These are phyloP conservation scores for Populus hybrid DNA, from an alignment of 441 rosid species.

Conservation along the genomic window DNA sequence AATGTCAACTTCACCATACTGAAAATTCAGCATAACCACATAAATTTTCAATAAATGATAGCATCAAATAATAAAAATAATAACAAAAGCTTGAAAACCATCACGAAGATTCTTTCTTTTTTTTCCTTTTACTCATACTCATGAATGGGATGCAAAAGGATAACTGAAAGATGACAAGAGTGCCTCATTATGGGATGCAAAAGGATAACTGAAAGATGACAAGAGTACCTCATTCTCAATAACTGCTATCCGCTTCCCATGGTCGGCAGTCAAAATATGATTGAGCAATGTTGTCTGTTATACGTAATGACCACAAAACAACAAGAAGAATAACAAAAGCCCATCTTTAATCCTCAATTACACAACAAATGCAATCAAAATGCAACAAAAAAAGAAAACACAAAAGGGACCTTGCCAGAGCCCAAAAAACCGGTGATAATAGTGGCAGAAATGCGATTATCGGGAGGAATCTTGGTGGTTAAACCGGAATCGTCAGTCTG, in stretches of 20 bases:
- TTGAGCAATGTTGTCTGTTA: conserved; percentile 83
- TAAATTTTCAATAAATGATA: not conserved
- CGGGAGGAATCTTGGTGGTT: conserved; percentile 64
- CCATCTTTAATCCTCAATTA: not conserved
- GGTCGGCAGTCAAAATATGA: conserved; percentile 87
- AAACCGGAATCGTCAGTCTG: conserved; percentile 62
- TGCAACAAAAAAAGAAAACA: not conserved
- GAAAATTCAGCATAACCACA: conserved; percentile 20
- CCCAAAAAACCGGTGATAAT: conserved; percentile 93
- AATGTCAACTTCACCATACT: conserved; percentile 90
- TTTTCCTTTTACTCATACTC: not conserved
- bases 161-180: not conserved
- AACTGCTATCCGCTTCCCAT: conserved; percentile 93
- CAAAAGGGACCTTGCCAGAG: conserved; percentile 72
- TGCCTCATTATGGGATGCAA: conserved; percentile 55
- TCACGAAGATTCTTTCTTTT: not conserved
- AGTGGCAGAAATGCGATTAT: conserved; percentile 89
- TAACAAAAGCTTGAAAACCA: not conserved
- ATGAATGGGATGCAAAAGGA: not conserved
- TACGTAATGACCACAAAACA: conserved; percentile 13
- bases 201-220: not conserved
- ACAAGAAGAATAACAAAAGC: not conserved
- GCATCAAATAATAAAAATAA: not conserved
- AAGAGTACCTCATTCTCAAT: conserved; percentile 89
- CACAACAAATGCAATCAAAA: not conserved